Evolutionary conservation across 2,329 filamentous ascomycete species (phyloP), one percentile per base, ranked within the genome.

Genomic region (Fusarium paranaense): DNA sequence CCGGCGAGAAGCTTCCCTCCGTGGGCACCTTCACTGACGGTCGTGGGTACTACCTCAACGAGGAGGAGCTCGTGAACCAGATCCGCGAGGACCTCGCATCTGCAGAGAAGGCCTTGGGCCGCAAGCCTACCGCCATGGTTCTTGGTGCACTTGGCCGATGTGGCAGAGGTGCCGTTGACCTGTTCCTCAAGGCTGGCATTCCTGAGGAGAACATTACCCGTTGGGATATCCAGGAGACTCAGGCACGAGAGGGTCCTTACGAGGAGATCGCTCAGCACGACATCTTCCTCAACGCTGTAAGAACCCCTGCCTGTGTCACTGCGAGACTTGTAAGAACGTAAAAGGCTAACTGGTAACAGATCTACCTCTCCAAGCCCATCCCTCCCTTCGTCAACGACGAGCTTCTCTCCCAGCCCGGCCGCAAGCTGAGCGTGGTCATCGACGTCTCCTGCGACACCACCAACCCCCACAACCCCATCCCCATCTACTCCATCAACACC

Each of bases 121-220:
- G 83, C 32, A 91, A 93, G 77, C 95, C 95, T 6, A 90, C 90
- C 72, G 90, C 95, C 69, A 90, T 98, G 69, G 91, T 98, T 62
- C 96, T 98, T 73, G 96, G 96, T 73, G 94, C 90, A 2, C 87
- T 93, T n/a, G 92, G 94, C 45, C 91, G 95, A 75, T 98, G 95
- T 80, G 95, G 95, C 65, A 90, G 89, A 54, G 96, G 96, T 71
- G 95, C 95, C 22, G 91, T 96, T 40, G 93, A 97, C 77, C 87
- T 96, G 68, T 94, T 93, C 82, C 86, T 90, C 76, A 91, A 92
- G 83, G 92, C 92, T 16, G 95, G 95, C 66, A 74, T 83, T 42
- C 78, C 80, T 10, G 78, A 79, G 50, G 78, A 79, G 42, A 79
- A 79, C 54, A 92, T 98, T 78, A 76, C 74, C 2, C 70, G 70